A percentile compares a stretch with the other conserved stretches of the same genome.
These are phyloP conservation scores for Coemansia sp. DNA, from an alignment of 192 early-diverging fungal genomes.

Conservation along the genomic window DNA sequence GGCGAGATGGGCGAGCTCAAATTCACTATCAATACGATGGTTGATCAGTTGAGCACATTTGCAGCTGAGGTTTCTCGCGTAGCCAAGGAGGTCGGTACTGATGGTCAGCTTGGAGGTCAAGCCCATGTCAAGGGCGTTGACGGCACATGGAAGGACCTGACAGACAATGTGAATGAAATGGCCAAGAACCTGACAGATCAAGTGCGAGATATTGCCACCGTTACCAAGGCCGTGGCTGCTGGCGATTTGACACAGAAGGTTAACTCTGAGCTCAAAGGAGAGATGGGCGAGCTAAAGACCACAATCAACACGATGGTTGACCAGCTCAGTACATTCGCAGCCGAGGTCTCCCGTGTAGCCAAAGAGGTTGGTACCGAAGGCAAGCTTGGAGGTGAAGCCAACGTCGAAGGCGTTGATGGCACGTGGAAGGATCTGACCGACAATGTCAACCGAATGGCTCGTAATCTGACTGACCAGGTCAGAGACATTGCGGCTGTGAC, in stretches of 20 bases:
- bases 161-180: constrained; percentile 63
- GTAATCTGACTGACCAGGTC: constrained; percentile 61
- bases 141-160: constrained; percentile 62
- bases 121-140: constrained; percentile 59
- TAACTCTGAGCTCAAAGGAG: constrained; percentile 60
- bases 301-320: constrained; percentile 67
- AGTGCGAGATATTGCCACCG: constrained; percentile 57
- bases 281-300: constrained; percentile 62
- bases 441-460: constrained; percentile 64
- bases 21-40: constrained; percentile 64
- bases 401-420: constrained; percentile 59
- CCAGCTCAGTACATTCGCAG: constrained; percentile 58
- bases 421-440: constrained; percentile 66
- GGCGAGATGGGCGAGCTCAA: constrained; percentile 68
- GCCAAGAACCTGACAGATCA: constrained; percentile 59
- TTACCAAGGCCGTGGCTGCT: constrained; percentile 62
- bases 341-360: constrained; percentile 65
- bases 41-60: constrained; percentile 46
- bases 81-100: constrained; percentile 68
- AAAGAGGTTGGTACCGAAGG: constrained; percentile 65
- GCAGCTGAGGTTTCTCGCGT: constrained; percentile 66
- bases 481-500: constrained; percentile 60
- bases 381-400: constrained; percentile 61
- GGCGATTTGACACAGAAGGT: constrained; percentile 58
- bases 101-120: constrained; percentile 66